These are phyloP conservation scores for Aspergillus coremiiformis DNA, from an alignment of 495 filamentous ascomycete species.

Conservation along the genomic window DNA sequence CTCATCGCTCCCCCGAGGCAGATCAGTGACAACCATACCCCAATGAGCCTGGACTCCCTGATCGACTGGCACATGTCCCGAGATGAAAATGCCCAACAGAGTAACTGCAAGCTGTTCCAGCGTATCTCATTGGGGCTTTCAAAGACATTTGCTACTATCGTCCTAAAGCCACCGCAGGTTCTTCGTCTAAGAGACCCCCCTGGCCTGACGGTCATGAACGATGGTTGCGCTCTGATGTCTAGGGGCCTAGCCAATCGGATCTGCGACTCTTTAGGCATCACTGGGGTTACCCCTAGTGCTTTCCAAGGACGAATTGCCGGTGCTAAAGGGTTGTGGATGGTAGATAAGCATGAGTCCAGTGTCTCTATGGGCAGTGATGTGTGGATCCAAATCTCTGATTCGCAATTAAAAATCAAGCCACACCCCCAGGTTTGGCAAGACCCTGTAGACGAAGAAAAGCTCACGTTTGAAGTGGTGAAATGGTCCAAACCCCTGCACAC, in stretches of 20 bases:
- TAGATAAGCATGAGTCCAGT: slow-evolving; percentile 41
- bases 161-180: slow-evolving; percentile 38
- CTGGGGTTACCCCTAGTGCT: slow-evolving; percentile 54
- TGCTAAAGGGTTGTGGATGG: slow-evolving; percentile 86
- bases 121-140: slow-evolving; percentile 37
- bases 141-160: slow-evolving; percentile 43
- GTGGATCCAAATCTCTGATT: slow-evolving; percentile 75
- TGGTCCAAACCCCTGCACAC: slow-evolving; percentile 54
- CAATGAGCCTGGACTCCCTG: slow-evolving; percentile 36
- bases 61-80: slow-evolving; percentile 46
- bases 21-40: slow-evolving; percentile 23
- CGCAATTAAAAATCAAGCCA: slow-evolving; percentile 71
- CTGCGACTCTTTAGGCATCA: slow-evolving; percentile 49
- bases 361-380: slow-evolving; percentile 27
- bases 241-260: slow-evolving; percentile 52
- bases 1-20: slow-evolving; percentile 16
- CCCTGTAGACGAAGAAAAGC: slow-evolving; percentile 36
- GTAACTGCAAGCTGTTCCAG: slow-evolving; percentile 47
- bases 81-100: slow-evolving; percentile 33
- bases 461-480: slow-evolving; percentile 69
- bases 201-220: slow-evolving; percentile 60
- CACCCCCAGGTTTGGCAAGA: slow-evolving; percentile 42
- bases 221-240: slow-evolving; percentile 72
- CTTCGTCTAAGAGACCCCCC: slow-evolving; percentile 22
- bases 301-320: slow-evolving; percentile 79